A percentile compares a stretch with the other conserved stretches of the same genome.
Conservation (phyloP, 177 flowering plant species). For the Vitis hybrid region DNA sequence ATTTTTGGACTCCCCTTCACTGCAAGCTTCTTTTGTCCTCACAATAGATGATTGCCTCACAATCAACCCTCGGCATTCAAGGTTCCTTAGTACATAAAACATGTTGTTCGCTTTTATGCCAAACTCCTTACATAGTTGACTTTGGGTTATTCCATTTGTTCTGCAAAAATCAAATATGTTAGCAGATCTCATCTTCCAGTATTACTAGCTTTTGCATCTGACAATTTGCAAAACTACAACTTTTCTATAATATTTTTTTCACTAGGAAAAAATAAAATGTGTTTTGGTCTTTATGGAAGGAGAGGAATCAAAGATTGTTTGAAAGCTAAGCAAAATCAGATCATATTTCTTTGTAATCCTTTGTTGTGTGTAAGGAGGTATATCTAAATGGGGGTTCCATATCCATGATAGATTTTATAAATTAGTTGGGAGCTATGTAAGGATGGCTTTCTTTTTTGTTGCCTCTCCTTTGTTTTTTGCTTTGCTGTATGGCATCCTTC, state of each 20-base stretch:
- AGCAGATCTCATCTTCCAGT: neutral
- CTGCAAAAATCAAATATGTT: constrained; percentile 37
- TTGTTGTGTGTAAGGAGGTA: no score
- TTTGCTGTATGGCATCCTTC: no score
- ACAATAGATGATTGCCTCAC: constrained; percentile 70
- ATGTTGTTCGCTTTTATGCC: constrained; percentile 63
- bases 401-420: no score
- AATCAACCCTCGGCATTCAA: constrained; percentile 73
- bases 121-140: constrained; percentile 75
- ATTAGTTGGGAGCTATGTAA: no score
- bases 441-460: no score
- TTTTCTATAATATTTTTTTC: no score
- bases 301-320: neutral
- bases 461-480: no score
- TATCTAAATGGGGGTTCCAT: no score
- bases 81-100: constrained; percentile 65
- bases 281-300: no score
- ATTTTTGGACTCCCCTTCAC: constrained; percentile 42
- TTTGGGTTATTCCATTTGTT: constrained; percentile 77
- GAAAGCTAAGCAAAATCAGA: no score
- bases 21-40: constrained; percentile 50
- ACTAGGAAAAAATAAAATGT: no score
- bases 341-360: no score
- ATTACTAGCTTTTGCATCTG: neutral
- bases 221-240: neutral